Evolutionary conservation across 2,329 filamentous ascomycete genomes (phyloP).

Genomic region (Exophiala sp.): DNA sequence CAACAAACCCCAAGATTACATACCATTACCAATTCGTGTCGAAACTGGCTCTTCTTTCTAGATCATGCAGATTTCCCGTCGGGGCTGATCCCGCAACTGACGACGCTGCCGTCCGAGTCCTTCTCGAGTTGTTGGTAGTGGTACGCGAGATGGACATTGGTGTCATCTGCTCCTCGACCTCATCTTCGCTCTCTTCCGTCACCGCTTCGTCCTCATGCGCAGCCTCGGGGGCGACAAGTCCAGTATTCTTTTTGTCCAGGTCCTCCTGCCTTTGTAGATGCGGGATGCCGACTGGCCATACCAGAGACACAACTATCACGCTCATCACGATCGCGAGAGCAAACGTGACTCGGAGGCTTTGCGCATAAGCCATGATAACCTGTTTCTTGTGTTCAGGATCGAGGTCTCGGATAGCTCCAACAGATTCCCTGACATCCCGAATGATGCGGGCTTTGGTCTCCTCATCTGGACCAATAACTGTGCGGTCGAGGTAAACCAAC

Average conservation of each 20-base stretch:
- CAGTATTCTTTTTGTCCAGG: conserved; percentile 3
- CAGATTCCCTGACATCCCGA: conserved; percentile 18
- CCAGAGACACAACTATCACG: conserved; percentile 11
- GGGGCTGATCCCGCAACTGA: background rate
- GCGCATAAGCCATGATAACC: conserved; percentile 27
- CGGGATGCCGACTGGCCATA: conserved; percentile 22
- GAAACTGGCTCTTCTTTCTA: conserved; percentile 15
- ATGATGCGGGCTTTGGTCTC: conserved; percentile 24
- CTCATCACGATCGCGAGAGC: conserved; percentile 11
- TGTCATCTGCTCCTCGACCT: background rate
- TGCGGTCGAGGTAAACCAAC: conserved; percentile 19
- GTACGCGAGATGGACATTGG: background rate
- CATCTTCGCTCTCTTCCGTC: background rate
- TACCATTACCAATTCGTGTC: background rate
- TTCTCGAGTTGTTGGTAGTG: conserved; percentile 1
- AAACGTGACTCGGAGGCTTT: conserved; percentile 24
- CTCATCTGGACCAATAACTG: conserved; percentile 9
- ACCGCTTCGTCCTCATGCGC: background rate
- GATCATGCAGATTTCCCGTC: background rate
- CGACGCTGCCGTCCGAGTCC: background rate
- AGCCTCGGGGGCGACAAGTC: background rate
- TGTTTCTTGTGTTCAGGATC: conserved; percentile 21
- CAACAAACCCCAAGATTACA: too few species aligned
- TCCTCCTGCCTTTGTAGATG: conserved; percentile 17
- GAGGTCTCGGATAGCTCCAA: conserved; percentile 18